Conservation (phyloP, 176 grass and related monocot genomes). For the Cenchrus fungigraminus region DNA sequence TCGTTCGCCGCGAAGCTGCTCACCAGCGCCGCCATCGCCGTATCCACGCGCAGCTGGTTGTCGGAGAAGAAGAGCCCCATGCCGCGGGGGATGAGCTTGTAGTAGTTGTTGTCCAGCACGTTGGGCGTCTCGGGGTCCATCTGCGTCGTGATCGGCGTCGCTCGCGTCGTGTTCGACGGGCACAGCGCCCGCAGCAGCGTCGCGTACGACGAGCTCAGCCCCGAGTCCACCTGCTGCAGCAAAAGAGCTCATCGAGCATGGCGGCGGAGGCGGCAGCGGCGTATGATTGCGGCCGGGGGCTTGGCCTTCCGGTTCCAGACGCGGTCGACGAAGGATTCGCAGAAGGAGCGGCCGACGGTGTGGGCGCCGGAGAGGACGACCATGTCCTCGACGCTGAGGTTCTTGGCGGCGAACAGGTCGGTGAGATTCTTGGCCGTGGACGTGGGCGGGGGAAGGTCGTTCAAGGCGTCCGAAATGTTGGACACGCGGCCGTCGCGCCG, state of each 20-base stretch:
- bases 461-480: not conserved
- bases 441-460: constrained; percentile 13
- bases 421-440: constrained; percentile 24
- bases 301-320: constrained; percentile 15
- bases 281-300: not conserved
- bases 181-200: constrained; percentile 43
- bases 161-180: constrained; percentile 38
- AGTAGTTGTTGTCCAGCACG: constrained; percentile 68
- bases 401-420: constrained; percentile 28
- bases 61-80: constrained; percentile 61
- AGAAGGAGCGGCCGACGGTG: constrained; percentile 60
- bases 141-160: constrained; percentile 35
- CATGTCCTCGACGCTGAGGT: constrained; percentile 47
- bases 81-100: constrained; percentile 47
- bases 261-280: not conserved
- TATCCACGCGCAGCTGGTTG: constrained; percentile 47
- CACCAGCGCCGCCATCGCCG: constrained; percentile 33
- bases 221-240: constrained; percentile 39
- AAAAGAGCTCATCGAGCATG: no score
- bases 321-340: constrained; percentile 30
- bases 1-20: constrained; percentile 44
- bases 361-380: constrained; percentile 62
- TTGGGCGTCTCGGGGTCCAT: constrained; percentile 47
- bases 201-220: constrained; percentile 55
- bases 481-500: constrained; percentile 56